Conservation (phyloP, 805 yeast species). For the Saccharomycopsis fermentans region DNA sequence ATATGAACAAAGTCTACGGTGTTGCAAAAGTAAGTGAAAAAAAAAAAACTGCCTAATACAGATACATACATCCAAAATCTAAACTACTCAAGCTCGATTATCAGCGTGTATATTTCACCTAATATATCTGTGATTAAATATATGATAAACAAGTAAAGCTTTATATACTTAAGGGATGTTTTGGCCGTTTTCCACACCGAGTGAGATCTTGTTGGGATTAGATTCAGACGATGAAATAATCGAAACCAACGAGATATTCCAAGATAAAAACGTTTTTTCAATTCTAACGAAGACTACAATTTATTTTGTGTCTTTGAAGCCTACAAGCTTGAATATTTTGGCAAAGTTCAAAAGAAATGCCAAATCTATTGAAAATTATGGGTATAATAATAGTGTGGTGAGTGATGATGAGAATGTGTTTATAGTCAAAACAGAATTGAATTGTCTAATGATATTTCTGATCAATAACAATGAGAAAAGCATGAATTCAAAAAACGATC, state of each 20-base stretch:
- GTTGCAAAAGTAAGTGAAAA: background rate
- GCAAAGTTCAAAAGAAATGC: background rate
- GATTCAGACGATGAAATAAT: background rate
- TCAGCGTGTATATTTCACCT: no score
- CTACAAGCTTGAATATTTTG: background rate
- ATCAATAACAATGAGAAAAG: constrained; percentile 9
- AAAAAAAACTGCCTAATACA: background rate
- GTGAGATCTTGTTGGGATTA: background rate
- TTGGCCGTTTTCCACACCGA: background rate
- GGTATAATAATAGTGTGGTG: constrained; percentile 23
- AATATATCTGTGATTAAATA: background rate
- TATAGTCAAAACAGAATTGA: constrained; percentile 28
- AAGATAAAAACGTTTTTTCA: background rate
- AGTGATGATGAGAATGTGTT: constrained; percentile 13
- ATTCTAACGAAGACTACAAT: background rate
- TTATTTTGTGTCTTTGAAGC: background rate
- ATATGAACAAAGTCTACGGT: background rate
- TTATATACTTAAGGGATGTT: background rate
- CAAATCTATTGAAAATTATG: constrained; percentile 30
- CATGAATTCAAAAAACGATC: constrained; percentile 3
- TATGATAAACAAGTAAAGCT: background rate
- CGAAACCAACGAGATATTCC: background rate
- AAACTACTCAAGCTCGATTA: no score
- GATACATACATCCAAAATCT: background rate
- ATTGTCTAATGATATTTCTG: constrained; percentile 31